These are phyloP conservation scores for Candida sojae DNA, from an alignment of 1,139 yeast species.

Conservation along the genomic window DNA sequence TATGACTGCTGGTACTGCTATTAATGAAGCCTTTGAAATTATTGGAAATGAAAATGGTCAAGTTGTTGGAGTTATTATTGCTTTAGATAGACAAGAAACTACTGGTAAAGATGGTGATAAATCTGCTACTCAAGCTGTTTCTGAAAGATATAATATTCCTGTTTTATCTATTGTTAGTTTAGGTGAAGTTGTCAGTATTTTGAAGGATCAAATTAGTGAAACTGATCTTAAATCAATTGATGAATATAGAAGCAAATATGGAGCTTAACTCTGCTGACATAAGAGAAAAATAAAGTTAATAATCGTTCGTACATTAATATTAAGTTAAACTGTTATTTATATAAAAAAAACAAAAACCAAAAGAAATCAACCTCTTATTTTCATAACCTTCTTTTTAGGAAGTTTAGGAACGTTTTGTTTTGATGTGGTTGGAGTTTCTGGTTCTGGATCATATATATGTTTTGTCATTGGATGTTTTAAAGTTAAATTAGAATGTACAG, in stretches of 20 bases:
- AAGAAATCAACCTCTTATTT: slow-evolving; percentile 39
- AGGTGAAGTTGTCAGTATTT: slow-evolving; percentile 68
- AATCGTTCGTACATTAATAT: slow-evolving; percentile 3
- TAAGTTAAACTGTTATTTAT: background rate
- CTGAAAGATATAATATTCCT: slow-evolving; percentile 73
- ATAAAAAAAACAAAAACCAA: background rate
- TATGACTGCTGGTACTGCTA: slow-evolving; percentile 98
- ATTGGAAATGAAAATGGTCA: slow-evolving; percentile 70
- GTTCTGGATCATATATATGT: slow-evolving; percentile 58
- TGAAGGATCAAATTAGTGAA: slow-evolving; percentile 53
- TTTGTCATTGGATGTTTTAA: slow-evolving; percentile 87
- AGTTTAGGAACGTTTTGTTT: slow-evolving; percentile 45
- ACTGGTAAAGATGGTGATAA: slow-evolving; percentile 61
- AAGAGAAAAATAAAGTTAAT: background rate
- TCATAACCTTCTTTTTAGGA: slow-evolving; percentile 55
- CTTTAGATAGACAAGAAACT: slow-evolving; percentile 93
- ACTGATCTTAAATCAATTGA: slow-evolving; percentile 58
- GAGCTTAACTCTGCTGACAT: slow-evolving; percentile 28
- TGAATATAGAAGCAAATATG: slow-evolving; percentile 57
- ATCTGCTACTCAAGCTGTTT: slow-evolving; percentile 83
- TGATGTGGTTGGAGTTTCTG: slow-evolving; percentile 41
- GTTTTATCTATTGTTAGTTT: slow-evolving; percentile 80
- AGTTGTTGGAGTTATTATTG: slow-evolving; percentile 84
- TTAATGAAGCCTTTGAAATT: slow-evolving; percentile 87
- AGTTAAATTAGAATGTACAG: slow-evolving; percentile 76